Evolutionary conservation across 2,329 filamentous ascomycete species (phyloP).

Genomic region (Coniochaeta prunicola): DNA sequence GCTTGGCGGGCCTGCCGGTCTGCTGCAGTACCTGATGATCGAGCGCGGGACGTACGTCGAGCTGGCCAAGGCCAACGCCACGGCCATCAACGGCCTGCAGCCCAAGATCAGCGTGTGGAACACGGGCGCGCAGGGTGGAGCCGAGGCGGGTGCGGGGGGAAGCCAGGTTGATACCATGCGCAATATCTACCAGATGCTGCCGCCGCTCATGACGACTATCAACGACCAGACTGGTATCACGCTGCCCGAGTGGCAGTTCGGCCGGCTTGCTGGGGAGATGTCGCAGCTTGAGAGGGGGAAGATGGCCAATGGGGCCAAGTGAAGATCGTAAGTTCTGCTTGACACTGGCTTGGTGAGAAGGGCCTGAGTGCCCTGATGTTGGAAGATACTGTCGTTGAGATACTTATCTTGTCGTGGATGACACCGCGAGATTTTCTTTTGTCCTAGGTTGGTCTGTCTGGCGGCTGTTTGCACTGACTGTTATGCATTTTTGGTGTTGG

Average conservation of each 20-base stretch:
- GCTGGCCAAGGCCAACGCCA: conserved; percentile 70
- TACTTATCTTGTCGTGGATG: background rate
- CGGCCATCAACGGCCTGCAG: conserved; percentile 67
- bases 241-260: conserved; percentile 70
- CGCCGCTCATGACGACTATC: conserved; percentile 76
- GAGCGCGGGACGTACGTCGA: conserved; percentile 72
- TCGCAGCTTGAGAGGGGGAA: conserved; percentile 26
- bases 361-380: background rate
- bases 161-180: conserved; percentile 57
- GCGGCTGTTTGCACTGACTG: background rate
- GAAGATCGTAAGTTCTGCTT: background rate
- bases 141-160: conserved; percentile 28
- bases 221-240: conserved; percentile 82
- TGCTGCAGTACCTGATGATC: conserved; percentile 84
- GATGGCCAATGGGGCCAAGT: conserved; percentile 27
- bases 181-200: conserved; percentile 78
- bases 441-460: background rate
- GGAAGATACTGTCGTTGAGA: background rate
- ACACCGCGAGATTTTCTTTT: background rate
- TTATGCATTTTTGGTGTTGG: background rate
- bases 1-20: conserved; percentile 69
- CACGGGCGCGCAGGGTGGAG: conserved; percentile 51
- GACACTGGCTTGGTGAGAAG: background rate
- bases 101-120: conserved; percentile 93
- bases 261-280: conserved; percentile 32